Conservation (phyloP, 352 stramenopile genomes). For the Pythium phragmitis region DNA sequence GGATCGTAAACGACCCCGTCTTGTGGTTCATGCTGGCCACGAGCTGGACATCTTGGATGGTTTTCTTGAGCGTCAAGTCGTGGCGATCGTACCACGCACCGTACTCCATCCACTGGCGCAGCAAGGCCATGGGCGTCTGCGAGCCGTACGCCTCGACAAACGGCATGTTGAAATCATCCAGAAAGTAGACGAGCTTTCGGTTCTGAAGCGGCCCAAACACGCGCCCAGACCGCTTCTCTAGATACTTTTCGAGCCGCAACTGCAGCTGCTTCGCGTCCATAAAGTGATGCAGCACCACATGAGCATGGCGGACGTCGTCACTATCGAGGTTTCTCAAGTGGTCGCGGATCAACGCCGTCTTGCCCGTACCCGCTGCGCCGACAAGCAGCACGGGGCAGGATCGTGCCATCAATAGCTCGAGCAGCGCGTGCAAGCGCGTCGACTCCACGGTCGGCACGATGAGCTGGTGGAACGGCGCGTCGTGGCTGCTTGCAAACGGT, state of each 20-base stretch:
- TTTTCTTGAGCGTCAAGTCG: conserved; percentile 85
- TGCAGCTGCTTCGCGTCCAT: conserved; percentile 85
- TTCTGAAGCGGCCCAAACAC: conserved; percentile 83
- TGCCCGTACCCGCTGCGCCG: conserved; percentile 81
- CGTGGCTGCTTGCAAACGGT: conserved; percentile 22
- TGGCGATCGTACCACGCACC: conserved; percentile 88
- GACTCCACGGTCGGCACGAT: conserved; percentile 80
- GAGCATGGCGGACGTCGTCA: conserved; percentile 56
- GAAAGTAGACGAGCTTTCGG: conserved; percentile 84
- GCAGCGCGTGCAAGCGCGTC: conserved; percentile 59
- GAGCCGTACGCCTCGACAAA: conserved; percentile 86
- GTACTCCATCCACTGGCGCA: conserved; percentile 93
- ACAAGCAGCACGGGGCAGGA: conserved; percentile 72
- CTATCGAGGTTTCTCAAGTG: conserved; percentile 52
- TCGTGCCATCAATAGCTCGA: conserved; percentile 52
- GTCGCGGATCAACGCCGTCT: conserved; percentile 75
- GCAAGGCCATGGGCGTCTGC: conserved; percentile 85
- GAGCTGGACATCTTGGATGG: conserved; percentile 89
- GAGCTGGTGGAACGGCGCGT: conserved; percentile 60
- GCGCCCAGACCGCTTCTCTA: conserved; percentile 87
- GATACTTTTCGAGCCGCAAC: conserved; percentile 64
- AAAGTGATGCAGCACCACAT: conserved; percentile 86
- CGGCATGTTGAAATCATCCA: conserved; percentile 92
- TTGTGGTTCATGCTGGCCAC: conserved; percentile 92
- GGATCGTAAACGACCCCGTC: conserved; percentile 84